Evolutionary conservation across 2,329 filamentous ascomycete genomes (phyloP).

Genomic region (Sclerotinia trifoliorum): DNA sequence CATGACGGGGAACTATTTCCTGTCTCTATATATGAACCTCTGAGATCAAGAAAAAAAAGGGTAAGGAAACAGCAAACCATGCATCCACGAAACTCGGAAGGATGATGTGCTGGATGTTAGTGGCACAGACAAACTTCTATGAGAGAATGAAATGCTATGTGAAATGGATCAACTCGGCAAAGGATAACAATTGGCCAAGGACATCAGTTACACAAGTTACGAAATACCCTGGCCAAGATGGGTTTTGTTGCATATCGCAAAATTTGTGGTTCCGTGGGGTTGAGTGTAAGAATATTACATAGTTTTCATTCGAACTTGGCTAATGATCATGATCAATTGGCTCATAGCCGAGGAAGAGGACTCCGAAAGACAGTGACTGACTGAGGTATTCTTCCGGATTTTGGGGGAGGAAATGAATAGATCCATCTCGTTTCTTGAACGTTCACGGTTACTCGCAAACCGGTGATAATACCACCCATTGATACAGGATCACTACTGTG

Average conservation of each 20-base stretch:
- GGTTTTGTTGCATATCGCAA: neutral
- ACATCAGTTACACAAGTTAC: neutral
- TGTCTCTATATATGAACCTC: neutral
- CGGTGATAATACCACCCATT: neutral
- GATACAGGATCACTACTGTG: neutral
- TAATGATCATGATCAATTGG: neutral
- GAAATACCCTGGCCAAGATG: neutral
- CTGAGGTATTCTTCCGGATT: neutral
- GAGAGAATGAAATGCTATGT: neutral
- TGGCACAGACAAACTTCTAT: neutral
- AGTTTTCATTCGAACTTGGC: too few species aligned
- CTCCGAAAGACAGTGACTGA: neutral
- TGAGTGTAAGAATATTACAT: neutral
- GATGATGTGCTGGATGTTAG: neutral
- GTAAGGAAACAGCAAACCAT: neutral
- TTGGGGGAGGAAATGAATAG: neutral
- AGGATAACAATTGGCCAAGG: neutral
- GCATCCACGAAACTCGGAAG: neutral
- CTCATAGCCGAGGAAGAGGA: neutral
- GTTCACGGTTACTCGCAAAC: neutral
- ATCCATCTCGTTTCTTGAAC: neutral
- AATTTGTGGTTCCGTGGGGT: neutral
- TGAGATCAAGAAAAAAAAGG: neutral
- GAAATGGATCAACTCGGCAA: neutral
- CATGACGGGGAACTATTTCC: neutral